These are phyloP conservation scores for Pleurotus pulmonarius DNA, from an alignment of 768 basidiomycete species.

Conservation along the genomic window DNA sequence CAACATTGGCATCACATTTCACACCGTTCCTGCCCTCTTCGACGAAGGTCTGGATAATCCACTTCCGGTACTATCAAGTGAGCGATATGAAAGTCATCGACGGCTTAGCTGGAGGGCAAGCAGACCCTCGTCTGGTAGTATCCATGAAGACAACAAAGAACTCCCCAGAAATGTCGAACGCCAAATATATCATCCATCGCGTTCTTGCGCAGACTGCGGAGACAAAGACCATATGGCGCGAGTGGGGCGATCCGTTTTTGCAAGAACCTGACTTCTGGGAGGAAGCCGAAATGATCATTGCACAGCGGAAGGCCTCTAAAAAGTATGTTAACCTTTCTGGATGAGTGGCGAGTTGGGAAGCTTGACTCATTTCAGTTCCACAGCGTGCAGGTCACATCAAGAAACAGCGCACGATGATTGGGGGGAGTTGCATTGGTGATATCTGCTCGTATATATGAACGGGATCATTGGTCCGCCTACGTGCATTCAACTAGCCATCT, in stretches of 20 bases:
- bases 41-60: constrained; percentile 3
- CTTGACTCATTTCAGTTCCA: not conserved
- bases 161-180: not conserved
- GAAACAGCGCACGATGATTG: not conserved
- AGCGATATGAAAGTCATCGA: not conserved
- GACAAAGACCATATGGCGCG: constrained; percentile 1
- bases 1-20: not conserved
- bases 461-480: too few relatives aligned
- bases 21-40: not conserved
- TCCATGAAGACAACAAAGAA: not conserved
- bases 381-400: not conserved
- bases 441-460: not conserved
- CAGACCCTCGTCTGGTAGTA: not conserved
- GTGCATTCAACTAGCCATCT: constrained; percentile 23
- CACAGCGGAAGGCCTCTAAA: not conserved
- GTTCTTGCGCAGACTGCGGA: not conserved
- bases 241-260: not conserved
- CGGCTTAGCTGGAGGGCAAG: not conserved
- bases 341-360: not conserved
- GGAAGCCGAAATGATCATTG: constrained; percentile 1
- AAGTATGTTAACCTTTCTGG: not conserved
- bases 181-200: not conserved
- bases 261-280: not conserved
- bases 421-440: not conserved
- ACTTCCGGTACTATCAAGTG: not conserved